These are phyloP conservation scores for Phaeophleospora eucalypticola DNA, from an alignment of 2,329 filamentous ascomycete genomes.

Conservation along the genomic window DNA sequence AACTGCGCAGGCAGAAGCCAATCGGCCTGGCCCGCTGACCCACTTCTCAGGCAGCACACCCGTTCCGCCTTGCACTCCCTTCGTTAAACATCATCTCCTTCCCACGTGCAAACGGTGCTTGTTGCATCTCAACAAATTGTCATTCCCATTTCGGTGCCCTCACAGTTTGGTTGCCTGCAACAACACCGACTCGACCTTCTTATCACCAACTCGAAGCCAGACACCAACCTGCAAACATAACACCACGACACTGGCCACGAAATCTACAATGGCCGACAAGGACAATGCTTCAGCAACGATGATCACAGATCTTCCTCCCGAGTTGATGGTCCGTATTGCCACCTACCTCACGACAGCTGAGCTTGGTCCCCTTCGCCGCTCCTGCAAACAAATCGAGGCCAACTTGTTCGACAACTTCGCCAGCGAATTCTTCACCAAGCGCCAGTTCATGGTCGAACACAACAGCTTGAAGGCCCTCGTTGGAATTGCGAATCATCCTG, in stretches of 20 bases:
- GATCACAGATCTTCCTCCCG: constrained; percentile 41
- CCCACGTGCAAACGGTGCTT: not conserved
- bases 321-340: constrained; percentile 57
- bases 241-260: not conserved
- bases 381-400: constrained; percentile 53
- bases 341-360: constrained; percentile 53
- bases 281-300: not conserved
- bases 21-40: not conserved
- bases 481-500: constrained; percentile 39
- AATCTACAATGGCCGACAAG: not conserved
- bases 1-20: constrained; percentile 1
- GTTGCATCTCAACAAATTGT: too few relatives aligned
- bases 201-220: too few relatives aligned
- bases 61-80: not conserved
- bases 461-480: constrained; percentile 53
- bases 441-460: constrained; percentile 61
- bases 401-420: constrained; percentile 55
- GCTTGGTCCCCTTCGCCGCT: constrained; percentile 48
- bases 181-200: too few relatives aligned
- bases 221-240: too few relatives aligned
- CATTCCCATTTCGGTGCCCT: too few relatives aligned
- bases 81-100: not conserved
- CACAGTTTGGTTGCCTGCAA: too few relatives aligned
- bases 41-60: not conserved
- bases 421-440: constrained; percentile 61